phyloP scores from a whole-genome alignment of 495 filamentous ascomycete genomes.

The Xylaria sp. region DNA sequence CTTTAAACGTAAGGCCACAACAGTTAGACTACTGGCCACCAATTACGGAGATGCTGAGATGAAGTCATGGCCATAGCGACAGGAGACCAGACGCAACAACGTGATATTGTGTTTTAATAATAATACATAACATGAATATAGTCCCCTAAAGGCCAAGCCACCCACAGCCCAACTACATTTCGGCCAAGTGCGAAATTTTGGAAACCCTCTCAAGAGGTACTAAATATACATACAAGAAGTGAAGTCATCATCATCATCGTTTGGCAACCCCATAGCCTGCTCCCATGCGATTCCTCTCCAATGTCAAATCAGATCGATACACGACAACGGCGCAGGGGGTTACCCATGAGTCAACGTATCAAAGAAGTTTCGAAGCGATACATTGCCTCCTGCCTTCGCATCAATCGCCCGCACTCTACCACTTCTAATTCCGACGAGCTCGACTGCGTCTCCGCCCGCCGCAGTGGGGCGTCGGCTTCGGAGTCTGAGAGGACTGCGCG shows the following conservation, averaged over 20 bases:
- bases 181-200: neutral
- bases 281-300: neutral
- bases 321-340: neutral
- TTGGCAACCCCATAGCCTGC: neutral
- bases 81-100: neutral
- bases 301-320: neutral
- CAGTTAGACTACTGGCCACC: no score
- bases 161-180: neutral
- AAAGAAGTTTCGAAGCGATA: neutral
- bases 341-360: neutral
- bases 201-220: neutral
- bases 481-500: neutral
- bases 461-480: slow-evolving; percentile 18
- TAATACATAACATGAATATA: neutral
- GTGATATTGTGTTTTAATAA: neutral
- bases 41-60: no score
- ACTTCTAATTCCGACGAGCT: neutral
- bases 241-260: slow-evolving; percentile 3
- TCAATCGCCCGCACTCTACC: neutral
- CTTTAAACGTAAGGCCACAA: no score
- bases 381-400: neutral
- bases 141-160: neutral
- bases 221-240: slow-evolving; percentile 18
- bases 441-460: slow-evolving; percentile 13
- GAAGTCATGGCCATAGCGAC: no score